Evolutionary conservation across 352 stramenopile genomes (phyloP).

Genomic region (Globisporangium middletonii): DNA sequence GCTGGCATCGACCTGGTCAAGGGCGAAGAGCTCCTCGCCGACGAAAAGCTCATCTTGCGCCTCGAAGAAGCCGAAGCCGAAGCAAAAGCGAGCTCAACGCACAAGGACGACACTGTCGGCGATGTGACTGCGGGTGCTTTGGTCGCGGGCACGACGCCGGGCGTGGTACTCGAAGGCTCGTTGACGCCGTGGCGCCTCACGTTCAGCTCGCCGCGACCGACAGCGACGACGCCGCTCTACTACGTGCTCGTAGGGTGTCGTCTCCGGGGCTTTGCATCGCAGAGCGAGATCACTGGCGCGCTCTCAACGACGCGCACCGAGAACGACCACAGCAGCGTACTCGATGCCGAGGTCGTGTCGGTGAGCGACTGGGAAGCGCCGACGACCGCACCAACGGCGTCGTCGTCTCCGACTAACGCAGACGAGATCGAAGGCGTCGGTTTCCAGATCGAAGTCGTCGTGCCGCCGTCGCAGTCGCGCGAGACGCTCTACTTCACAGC

Average conservation of each 20-base stretch:
- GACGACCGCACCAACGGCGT: not conserved
- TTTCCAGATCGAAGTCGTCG: constrained; percentile 28
- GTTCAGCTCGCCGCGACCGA: constrained; percentile 2
- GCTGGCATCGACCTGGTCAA: constrained; percentile 35
- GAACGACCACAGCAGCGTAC: not conserved
- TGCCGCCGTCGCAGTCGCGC: constrained; percentile 5
- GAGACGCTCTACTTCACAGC: constrained; percentile 35
- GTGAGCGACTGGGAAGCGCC: constrained; percentile 39
- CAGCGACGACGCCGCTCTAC: constrained; percentile 17
- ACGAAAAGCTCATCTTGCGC: constrained; percentile 45
- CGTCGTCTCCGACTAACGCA: not conserved
- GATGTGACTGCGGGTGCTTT: not conserved
- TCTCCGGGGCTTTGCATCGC: constrained; percentile 25
- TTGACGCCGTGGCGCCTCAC: constrained; percentile 32
- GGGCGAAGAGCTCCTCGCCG: constrained; percentile 41
- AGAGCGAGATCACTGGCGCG: constrained; percentile 1
- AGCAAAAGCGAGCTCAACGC: constrained; percentile 2
- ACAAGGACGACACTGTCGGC: not conserved
- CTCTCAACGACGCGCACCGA: not conserved
- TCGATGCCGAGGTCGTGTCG: constrained; percentile 32
- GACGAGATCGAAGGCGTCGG: constrained; percentile 27
- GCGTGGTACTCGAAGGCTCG: constrained; percentile 45
- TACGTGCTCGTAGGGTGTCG: constrained; percentile 30
- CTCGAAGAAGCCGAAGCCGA: constrained; percentile 26
- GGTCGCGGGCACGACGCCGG: constrained; percentile 16